These are phyloP conservation scores for Emergomyces pasteurianus DNA, from an alignment of 2,329 filamentous ascomycete genomes.

Conservation along the genomic window DNA sequence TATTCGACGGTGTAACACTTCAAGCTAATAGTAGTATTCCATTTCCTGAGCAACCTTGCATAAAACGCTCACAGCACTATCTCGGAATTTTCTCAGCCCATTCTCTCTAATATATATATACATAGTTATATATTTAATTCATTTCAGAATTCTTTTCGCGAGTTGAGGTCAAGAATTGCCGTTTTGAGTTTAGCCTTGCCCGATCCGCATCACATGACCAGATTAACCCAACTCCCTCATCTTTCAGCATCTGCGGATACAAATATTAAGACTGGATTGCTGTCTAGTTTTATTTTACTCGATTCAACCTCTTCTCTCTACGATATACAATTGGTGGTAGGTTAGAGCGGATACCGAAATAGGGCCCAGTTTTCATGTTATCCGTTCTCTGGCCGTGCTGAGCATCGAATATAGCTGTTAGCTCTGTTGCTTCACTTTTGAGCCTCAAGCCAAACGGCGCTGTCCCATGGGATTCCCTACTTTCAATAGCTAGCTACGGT, in stretches of 20 bases:
- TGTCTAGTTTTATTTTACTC: not conserved
- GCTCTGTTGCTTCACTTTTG: not conserved
- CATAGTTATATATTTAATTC: too few relatives aligned
- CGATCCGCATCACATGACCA: not conserved
- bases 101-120: too few relatives aligned
- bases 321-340: not conserved
- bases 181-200: not conserved
- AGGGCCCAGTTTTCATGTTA: not conserved
- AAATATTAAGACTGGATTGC: not conserved
- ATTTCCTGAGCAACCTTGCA: too few relatives aligned
- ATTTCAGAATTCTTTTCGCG: too few relatives aligned
- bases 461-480: not conserved
- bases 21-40: too few relatives aligned
- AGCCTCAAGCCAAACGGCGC: not conserved
- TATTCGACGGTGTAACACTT: too few relatives aligned
- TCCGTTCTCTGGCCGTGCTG: too few relatives aligned
- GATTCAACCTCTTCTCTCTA: not conserved
- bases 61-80: too few relatives aligned
- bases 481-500: not conserved
- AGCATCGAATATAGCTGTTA: not conserved
- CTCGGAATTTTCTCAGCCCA: not conserved
- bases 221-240: not conserved
- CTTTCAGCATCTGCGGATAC: too few relatives aligned
- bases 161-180: not conserved
- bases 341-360: not conserved